A percentile compares a stretch with the other conserved stretches of the same genome.
Evolutionary conservation across 352 stramenopile species (phyloP).

Genomic region (Phytophthora niederhauseri): DNA sequence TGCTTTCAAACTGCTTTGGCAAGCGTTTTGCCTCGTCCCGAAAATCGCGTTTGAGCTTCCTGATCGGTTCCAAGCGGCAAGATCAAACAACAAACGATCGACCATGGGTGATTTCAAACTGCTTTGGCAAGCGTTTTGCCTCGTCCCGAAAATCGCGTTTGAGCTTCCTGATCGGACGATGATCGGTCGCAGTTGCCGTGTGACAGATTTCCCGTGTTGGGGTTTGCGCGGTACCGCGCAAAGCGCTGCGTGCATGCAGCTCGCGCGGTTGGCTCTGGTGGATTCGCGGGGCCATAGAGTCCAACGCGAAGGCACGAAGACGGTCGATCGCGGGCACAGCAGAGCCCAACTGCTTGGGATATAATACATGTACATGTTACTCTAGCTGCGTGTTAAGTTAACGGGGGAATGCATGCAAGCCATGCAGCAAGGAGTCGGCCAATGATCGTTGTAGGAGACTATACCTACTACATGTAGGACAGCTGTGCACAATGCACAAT

Average conservation of each 20-base stretch:
- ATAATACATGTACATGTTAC: too few relatives aligned
- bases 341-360: background rate
- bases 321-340: background rate
- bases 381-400: too few relatives aligned
- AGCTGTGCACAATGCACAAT: too few relatives aligned
- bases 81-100: background rate
- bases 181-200: background rate
- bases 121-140: background rate
- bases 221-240: background rate
- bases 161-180: background rate
- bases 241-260: background rate
- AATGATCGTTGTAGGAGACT: too few relatives aligned
- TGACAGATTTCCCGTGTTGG: background rate
- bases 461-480: too few relatives aligned
- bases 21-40: background rate
- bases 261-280: background rate
- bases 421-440: background rate
- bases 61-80: constrained; percentile 7
- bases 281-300: background rate
- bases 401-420: background rate
- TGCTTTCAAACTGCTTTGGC: too few relatives aligned
- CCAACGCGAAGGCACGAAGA: background rate
- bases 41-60: background rate
- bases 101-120: background rate
- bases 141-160: background rate